Base-by-base conservation (phyloP, 164 flowering plant species). In the Magnolia sinica region DNA sequence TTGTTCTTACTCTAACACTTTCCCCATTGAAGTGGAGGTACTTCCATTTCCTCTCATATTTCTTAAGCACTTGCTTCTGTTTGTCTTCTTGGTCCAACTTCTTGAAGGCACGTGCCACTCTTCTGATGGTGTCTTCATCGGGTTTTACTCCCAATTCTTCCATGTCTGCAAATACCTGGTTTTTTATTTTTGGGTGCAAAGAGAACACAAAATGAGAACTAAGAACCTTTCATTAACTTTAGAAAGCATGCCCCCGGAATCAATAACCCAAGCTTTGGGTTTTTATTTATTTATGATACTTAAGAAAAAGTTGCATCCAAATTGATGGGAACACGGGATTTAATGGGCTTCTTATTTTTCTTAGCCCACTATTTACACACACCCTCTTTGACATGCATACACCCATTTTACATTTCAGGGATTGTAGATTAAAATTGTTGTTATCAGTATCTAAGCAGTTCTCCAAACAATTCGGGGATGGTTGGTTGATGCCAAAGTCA, bases 101-200 rank as follows among this genome's bases (percentile, higher is more conserved):
- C 71, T 77, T 73, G 77, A 96, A 92, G 29, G 97, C 96, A 78
- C 78, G 76, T 24, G 89, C 91, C 58, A 94, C 83, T 82, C 88
- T 88, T 85, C 81, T 81, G 7, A 88, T 83, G 0, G 97, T 91
- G 78, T 92, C 96, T 83, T 91, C 90, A 78, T 94, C 99, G 45
- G 98, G 98, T 79, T 86, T 94, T 61, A 96, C 90, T 58, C 92
- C 90, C 83, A 94, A 77, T 82, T 96, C 99, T 79, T 96, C 99
- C 98, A 96, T 91, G 89, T 94, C 98, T 31, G 96, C 97, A 85
- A 96, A 96, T 31, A 92, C 94, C 99, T 96, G 80, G 71, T 29
- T 22, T 51, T 37, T 37, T 3, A 0, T 79, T 24, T 8, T 24
- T 24, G 0, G 27, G 27, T 13, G 58, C 11, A 63, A 70, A 68